Evolutionary conservation across 257 asterid genomes (phyloP).

Genomic region (Nicotiana obtusifolia): DNA sequence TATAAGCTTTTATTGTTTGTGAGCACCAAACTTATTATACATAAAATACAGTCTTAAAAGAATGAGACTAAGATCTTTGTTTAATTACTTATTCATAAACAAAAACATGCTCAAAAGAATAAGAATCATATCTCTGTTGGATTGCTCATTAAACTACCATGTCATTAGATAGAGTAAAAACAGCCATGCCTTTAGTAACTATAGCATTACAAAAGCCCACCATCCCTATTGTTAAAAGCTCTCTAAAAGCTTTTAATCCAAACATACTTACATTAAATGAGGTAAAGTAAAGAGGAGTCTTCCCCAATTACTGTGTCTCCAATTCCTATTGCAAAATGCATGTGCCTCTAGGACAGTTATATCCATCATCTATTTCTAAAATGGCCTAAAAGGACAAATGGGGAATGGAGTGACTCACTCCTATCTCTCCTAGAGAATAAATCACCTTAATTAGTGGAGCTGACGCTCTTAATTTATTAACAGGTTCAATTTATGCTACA

Average conservation of each 20-base stretch:
- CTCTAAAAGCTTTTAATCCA: background rate
- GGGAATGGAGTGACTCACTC: background rate
- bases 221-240: background rate
- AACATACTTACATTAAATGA: background rate
- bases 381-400: background rate
- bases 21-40: background rate
- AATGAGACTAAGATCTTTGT: background rate
- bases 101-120: background rate
- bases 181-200: background rate
- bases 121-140: background rate
- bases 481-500: background rate
- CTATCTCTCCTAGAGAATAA: background rate
- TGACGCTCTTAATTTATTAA: no score
- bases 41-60: background rate
- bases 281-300: background rate
- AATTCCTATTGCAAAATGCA: background rate
- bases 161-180: background rate
- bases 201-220: background rate
- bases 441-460: conserved; percentile 2
- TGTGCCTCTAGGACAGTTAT: background rate
- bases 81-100: background rate
- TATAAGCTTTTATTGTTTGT: background rate
- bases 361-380: background rate
- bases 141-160: background rate
- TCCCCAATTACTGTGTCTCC: background rate